phyloP scores from a whole-genome alignment of 805 yeast species.

The Wickerhamiella parazyma region DNA sequence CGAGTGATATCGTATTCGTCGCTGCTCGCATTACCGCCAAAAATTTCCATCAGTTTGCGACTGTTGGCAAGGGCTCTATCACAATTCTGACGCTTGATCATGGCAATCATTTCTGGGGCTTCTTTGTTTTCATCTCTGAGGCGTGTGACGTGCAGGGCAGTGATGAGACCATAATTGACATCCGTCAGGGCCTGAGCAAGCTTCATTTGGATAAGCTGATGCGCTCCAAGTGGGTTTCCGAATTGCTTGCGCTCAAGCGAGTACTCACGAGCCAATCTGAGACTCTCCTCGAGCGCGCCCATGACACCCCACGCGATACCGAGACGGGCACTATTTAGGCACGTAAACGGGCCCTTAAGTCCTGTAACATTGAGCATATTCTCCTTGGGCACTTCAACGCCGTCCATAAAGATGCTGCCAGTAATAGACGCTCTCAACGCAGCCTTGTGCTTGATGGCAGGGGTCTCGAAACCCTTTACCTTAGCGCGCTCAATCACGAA shows the following conservation, averaged over 20 bases:
- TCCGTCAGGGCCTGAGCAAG: constrained; percentile 33
- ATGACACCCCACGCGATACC: constrained; percentile 34
- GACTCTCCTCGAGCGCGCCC: constrained; percentile 32
- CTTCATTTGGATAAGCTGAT: constrained; percentile 32
- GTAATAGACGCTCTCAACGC: constrained; percentile 32
- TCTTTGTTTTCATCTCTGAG: constrained; percentile 28
- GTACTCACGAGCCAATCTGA: constrained; percentile 28
- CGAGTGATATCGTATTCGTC: constrained; percentile 34
- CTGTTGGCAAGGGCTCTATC: constrained; percentile 30
- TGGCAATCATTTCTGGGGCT: constrained; percentile 32
- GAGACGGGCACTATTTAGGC: constrained; percentile 31
- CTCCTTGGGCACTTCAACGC: constrained; percentile 32
- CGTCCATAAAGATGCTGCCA: constrained; percentile 33
- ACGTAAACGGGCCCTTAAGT: constrained; percentile 34
- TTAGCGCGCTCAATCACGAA: constrained; percentile 30
- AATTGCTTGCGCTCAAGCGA: constrained; percentile 31
- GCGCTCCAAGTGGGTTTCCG: constrained; percentile 29
- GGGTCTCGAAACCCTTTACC: constrained; percentile 27
- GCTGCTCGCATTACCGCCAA: constrained; percentile 34
- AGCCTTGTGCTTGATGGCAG: constrained; percentile 29
- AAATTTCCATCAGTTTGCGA: constrained; percentile 30
- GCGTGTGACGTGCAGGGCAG: constrained; percentile 31
- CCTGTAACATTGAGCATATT: constrained; percentile 29
- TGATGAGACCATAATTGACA: constrained; percentile 28
- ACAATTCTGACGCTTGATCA: constrained; percentile 33